phyloP scores from a whole-genome alignment of 2,329 filamentous ascomycete genomes.

The Ophiocordyceps sinensis region DNA sequence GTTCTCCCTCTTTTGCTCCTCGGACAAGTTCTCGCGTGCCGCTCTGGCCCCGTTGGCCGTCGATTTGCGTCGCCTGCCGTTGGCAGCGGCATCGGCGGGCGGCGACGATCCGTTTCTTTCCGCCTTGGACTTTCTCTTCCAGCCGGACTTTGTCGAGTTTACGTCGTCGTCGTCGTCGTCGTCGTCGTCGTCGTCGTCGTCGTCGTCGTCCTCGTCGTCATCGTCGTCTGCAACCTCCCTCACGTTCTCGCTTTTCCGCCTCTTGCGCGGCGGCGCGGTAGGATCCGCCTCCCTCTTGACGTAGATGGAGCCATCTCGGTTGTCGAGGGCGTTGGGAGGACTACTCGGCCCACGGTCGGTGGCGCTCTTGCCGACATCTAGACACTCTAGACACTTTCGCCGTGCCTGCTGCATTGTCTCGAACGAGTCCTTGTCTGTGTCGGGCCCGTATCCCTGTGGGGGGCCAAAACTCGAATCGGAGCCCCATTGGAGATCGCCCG shows the following conservation, averaged over 20 bases:
- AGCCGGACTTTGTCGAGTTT: constrained; percentile 16
- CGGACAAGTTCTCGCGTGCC: constrained; percentile 56
- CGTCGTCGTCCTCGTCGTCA: constrained; percentile 26
- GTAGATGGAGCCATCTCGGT: constrained; percentile 8
- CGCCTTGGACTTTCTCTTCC: constrained; percentile 33
- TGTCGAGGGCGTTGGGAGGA: constrained; percentile 20
- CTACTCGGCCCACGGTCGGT: constrained; percentile 45
- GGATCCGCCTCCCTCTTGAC: constrained; percentile 20
- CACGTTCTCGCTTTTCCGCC: constrained; percentile 38
- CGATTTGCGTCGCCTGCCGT: constrained; percentile 37
- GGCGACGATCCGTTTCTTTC: constrained; percentile 19
- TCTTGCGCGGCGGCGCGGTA: constrained; percentile 32
- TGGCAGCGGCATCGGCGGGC: constrained; percentile 18
- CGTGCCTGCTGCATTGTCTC: constrained; percentile 42
- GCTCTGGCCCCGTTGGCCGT: constrained; percentile 26
- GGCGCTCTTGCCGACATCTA: constrained; percentile 42
- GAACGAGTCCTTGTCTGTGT: constrained; percentile 39
- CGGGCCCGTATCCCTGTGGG: constrained; percentile 43
- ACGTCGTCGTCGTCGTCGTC: constrained; percentile 26
- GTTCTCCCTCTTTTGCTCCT: constrained; percentile 72
- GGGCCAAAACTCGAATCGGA: constrained; percentile 51
- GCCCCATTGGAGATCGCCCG: constrained; percentile 46
- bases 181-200: constrained; percentile 28
- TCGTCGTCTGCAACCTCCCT: constrained; percentile 27
- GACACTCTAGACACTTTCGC: constrained; percentile 39